These are phyloP conservation scores for Luvunga scandens DNA, from an alignment of 345 rosid species.

Conservation along the genomic window DNA sequence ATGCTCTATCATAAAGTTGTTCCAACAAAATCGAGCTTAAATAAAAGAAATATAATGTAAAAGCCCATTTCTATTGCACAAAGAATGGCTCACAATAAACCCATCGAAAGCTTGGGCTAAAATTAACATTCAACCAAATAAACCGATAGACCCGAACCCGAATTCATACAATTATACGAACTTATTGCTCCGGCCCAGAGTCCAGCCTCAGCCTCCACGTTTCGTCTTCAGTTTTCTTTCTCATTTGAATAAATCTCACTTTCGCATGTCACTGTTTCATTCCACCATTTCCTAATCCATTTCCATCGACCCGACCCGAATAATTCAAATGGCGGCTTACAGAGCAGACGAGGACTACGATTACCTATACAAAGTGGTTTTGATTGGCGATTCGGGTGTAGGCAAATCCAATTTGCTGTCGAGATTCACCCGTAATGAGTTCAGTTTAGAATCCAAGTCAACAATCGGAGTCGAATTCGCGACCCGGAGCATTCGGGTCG, in stretches of 20 bases:
- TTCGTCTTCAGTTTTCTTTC: not conserved
- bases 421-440: constrained; percentile 74
- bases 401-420: constrained; percentile 78
- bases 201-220: not conserved
- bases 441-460: constrained; percentile 82
- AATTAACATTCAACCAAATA: too few relatives aligned
- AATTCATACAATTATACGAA: not conserved
- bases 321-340: constrained; percentile 52
- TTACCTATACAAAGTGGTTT: constrained; percentile 68
- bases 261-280: not conserved
- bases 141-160: not conserved
- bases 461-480: constrained; percentile 89
- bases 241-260: not conserved
- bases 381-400: constrained; percentile 83
- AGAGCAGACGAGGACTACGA: constrained; percentile 89
- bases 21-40: too few relatives aligned
- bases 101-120: not conserved
- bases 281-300: not conserved
- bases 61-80: too few relatives aligned
- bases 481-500: constrained; percentile 71
- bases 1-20: too few relatives aligned
- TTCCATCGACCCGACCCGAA: constrained; percentile 2
- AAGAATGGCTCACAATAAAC: not conserved
- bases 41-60: too few relatives aligned
- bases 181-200: not conserved